phyloP scores from a whole-genome alignment of 2,329 filamentous ascomycete species.

The Monilinia laxa region DNA sequence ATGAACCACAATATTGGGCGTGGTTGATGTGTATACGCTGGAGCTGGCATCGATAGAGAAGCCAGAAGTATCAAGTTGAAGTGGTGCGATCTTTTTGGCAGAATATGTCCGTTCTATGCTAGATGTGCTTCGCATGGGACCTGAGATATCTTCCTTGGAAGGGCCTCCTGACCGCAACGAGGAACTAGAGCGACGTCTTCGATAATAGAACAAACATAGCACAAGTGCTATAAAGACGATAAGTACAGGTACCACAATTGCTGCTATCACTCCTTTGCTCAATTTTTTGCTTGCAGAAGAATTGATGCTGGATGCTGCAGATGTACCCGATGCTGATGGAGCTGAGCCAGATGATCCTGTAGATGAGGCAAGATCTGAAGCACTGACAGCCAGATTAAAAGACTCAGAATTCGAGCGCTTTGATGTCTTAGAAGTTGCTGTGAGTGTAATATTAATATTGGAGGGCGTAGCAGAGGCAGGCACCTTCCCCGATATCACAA shows the following conservation, averaged over 20 bases:
- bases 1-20: conserved; percentile 4
- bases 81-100: conserved; percentile 26
- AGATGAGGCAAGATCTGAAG: conserved; percentile 6
- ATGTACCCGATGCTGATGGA: conserved; percentile 22
- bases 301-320: conserved; percentile 8
- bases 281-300: conserved; percentile 17
- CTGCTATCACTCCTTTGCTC: conserved; percentile 30
- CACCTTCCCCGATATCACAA: conserved; percentile 34
- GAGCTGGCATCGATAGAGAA: conserved; percentile 27
- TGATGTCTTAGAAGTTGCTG: conserved; percentile 32
- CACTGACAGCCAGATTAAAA: conserved; percentile 30
- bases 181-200: conserved; percentile 24
- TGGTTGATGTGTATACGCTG: conserved; percentile 14
- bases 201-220: conserved; percentile 30
- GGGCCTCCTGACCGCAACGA: conserved; percentile 22
- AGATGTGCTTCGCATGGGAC: conserved; percentile 29
- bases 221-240: conserved; percentile 29
- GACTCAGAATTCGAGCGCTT: conserved; percentile 27
- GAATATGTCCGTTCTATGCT: conserved; percentile 25
- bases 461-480: conserved; percentile 26
- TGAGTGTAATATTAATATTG: conserved; percentile 31
- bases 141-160: conserved; percentile 34
- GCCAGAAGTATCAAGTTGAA: conserved; percentile 34
- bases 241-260: conserved; percentile 32
- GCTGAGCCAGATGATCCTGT: conserved; percentile 13